Evolutionary conservation across 371 early-diverging fungal species (phyloP).

Genomic region (Zancudomyces culisetae): DNA sequence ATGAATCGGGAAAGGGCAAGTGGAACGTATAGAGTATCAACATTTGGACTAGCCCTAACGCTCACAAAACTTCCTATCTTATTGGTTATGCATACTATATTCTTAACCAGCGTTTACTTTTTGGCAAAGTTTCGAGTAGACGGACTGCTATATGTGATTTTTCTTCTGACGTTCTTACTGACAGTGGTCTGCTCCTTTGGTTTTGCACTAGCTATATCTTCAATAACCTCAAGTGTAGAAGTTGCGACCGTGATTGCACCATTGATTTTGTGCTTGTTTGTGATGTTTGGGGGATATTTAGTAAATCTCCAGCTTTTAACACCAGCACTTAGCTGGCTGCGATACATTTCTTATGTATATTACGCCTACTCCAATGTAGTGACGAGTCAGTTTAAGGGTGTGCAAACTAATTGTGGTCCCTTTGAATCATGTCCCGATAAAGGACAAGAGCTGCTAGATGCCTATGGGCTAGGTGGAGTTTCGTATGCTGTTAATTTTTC

Average conservation of each 20-base stretch:
- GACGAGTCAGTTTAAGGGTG: constrained; percentile 40
- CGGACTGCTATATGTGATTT: constrained; percentile 15
- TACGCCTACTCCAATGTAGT: constrained; percentile 55
- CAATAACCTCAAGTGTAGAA: constrained; percentile 32
- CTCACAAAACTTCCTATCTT: constrained; percentile 27
- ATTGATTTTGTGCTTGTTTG: constrained; percentile 45
- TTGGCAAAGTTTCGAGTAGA: constrained; percentile 16
- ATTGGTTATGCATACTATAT: constrained; percentile 42
- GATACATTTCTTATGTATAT: constrained; percentile 64
- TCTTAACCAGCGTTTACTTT: constrained; percentile 21
- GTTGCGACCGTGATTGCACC: constrained; percentile 50
- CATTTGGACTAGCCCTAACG: constrained; percentile 45
- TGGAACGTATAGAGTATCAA: constrained; percentile 48
- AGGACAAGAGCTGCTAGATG: constrained; percentile 12
- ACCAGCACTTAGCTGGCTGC: constrained; percentile 47
- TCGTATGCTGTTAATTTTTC: constrained; percentile 14
- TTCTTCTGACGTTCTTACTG: constrained; percentile 6
- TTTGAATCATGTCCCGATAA: constrained; percentile 10
- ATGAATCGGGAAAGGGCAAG: constrained; percentile 50
- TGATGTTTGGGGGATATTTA: constrained; percentile 46
- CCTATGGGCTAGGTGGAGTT: constrained; percentile 14
- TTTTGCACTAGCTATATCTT: constrained; percentile 41
- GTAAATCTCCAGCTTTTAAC: constrained; percentile 40
- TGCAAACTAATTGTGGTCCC: constrained; percentile 28
- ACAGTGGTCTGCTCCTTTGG: constrained; percentile 13